Percentiles rank a stretch among this genome's conserved stretches.
These are phyloP conservation scores for Ascochyta koolunga DNA, from an alignment of 2,329 filamentous ascomycete genomes.

Conservation along the genomic window DNA sequence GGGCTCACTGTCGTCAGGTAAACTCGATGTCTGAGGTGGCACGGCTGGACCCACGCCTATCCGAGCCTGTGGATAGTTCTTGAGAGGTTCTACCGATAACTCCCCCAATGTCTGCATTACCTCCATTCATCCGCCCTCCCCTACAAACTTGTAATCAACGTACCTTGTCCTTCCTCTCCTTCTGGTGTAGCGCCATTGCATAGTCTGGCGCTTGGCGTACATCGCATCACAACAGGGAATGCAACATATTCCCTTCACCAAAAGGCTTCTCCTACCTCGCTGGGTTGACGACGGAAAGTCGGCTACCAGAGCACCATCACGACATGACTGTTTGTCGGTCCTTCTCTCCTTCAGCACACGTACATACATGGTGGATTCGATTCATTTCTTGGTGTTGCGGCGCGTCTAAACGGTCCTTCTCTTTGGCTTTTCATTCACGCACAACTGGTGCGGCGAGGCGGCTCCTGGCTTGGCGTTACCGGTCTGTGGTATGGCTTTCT, in stretches of 20 bases:
- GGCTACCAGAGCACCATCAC: slow-evolving; percentile 20
- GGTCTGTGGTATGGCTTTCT: slow-evolving; percentile 3
- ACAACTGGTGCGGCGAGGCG: slow-evolving; percentile 13
- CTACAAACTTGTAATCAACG: slow-evolving; percentile 39
- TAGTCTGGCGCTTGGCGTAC: slow-evolving; percentile 40
- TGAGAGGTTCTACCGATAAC: not conserved
- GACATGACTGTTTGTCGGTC: slow-evolving; percentile 21
- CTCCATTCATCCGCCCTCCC: slow-evolving; percentile 14
- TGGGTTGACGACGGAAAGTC: slow-evolving; percentile 14
- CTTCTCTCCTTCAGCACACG: slow-evolving; percentile 29
- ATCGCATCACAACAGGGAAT: slow-evolving; percentile 28
- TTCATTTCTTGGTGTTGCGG: slow-evolving; percentile 32
- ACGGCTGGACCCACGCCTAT: not conserved
- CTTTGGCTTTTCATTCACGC: slow-evolving; percentile 6
- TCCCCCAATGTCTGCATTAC: not conserved
- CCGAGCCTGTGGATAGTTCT: not conserved
- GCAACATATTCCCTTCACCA: slow-evolving; percentile 12
- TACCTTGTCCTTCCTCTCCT: slow-evolving; percentile 31
- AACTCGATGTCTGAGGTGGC: slow-evolving; percentile 22
- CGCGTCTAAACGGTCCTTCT: slow-evolving; percentile 11
- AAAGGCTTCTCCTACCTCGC: slow-evolving; percentile 25
- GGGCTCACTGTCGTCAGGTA: slow-evolving; percentile 42
- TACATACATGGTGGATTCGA: slow-evolving; percentile 32
- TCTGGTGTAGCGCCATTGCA: slow-evolving; percentile 33
- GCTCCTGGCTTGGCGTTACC: slow-evolving; percentile 14